Base-by-base conservation (phyloP, 345 rosid species). In the Rhizophora mangle region DNA sequence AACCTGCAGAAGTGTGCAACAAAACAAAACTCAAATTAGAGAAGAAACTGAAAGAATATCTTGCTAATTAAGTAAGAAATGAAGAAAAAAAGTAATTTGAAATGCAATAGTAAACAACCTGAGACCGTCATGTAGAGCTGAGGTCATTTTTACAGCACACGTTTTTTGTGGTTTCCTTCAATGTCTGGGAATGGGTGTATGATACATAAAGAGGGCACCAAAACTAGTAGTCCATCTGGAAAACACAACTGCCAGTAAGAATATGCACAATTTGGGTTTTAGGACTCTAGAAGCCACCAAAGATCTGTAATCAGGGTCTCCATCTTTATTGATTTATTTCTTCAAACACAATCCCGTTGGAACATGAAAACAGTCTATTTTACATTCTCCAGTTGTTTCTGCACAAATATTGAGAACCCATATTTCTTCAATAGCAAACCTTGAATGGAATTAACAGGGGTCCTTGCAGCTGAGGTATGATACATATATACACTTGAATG, bases 261-360 rank as follows among this genome's bases (percentile, higher is more conserved):
- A 56, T 56, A 56, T 31, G 63, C 74, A 72, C 63, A 55, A 46
- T 68, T 63, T 69, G 52, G 53, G 52, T 52, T 56, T 68, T 62
- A 60, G 70, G 69, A 49, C 61, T 60, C 75, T 72, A 77, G 62
- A 66, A 73, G 56, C 76, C 66, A 46, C 27, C 55, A 57, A 55
- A 52, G 22, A 51, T 60, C 51, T 67, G 63, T 56, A 64, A 56
- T 15, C 15, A 63, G 67, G 69, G 39, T 34, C 72, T 63, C 73
- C 61, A 65, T 69, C 60, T 72, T 80, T 61, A 64, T 43, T 72
- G 56, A 55, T 56, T 71, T 77, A 70, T 74, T 74, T 68, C 79
- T 72, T 67, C 76, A 71, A 64, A 58, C 68, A 64, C 71, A 57
- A 62, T 69, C 67, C 63, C 51, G 10, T 62, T 53, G 43, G 55